Conservation (phyloP, 75 land plant genomes). For the Cunninghamia lanceolata region DNA sequence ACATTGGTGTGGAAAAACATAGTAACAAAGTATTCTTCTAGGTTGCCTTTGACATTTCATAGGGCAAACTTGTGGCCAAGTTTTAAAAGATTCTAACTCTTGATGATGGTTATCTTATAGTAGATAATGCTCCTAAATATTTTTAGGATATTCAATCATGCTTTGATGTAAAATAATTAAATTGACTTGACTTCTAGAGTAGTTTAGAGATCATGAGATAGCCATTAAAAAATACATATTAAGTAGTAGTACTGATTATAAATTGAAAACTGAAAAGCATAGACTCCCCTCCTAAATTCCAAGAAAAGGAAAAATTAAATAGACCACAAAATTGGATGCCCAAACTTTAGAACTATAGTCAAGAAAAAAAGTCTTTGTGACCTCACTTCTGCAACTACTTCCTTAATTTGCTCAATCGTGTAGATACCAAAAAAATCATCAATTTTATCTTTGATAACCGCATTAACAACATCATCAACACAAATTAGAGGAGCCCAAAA, state of each 20-base stretch:
- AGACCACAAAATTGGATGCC: background rate
- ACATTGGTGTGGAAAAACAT: background rate
- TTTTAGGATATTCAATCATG: background rate
- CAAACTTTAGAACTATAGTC: background rate
- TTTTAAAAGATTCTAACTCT: no score
- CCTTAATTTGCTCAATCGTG: conserved; percentile 89
- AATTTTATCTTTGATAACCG: conserved; percentile 61
- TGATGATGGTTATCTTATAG: no score
- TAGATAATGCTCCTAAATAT: no score
- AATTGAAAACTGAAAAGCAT: background rate
- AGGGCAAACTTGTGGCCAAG: background rate
- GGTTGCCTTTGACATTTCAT: background rate
- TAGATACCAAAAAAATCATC: conserved; percentile 82
- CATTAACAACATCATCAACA: conserved; percentile 87
- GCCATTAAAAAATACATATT: background rate
- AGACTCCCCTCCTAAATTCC: background rate
- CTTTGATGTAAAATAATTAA: background rate
- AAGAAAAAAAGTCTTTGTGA: background rate
- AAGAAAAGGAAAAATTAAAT: no score
- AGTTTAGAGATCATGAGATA: no score
- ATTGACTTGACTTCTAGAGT: background rate
- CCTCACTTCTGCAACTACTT: conserved; percentile 60
- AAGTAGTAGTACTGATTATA: background rate
- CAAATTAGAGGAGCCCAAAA: conserved; percentile 77
- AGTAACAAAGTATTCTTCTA: background rate